Base-by-base conservation (phyloP, 148 eudicot species). In the Rhododendron mucronatum region DNA sequence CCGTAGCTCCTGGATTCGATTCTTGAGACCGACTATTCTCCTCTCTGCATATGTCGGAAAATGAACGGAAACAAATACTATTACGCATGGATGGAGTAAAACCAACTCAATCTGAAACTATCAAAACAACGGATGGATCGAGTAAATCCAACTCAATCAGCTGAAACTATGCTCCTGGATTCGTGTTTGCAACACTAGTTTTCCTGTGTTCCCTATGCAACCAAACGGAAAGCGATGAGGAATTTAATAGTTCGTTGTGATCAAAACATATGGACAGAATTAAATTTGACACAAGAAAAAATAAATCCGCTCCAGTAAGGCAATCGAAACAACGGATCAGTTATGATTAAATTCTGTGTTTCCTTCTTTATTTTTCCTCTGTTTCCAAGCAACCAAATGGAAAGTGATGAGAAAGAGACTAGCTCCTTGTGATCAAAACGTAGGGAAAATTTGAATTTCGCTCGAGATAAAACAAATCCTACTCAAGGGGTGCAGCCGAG, bases 21-120 rank as follows among this genome's bases (percentile, higher is more conserved):
- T 92, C 88, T 90, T 94, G 86, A 90, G 91, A 73, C 87, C 88
- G 78, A 87, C 87, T 30, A 94, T 89, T 90, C 94, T 90, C 86
- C 91, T 85, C 89, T 95, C 97, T 94, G 86, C 90, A 59, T 75
- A 84, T 35, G 16, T 50, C 23, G 35, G 79, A 84, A 80, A 9
- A 33, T 6, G 35, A 0, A 53, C 2, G 1, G 37, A 67, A 50
- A 47, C 23, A 51, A 61, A 48, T 47, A 84, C 16, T 55, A n/a
- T 21, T 74, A 37, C 55, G 16, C 7, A 48, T 2, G 15, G 30
- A 61, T 9, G 4, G 0, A 23, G 2, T 28, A 35, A 41, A 44
- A 23, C 59, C 18, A 78, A 75, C 26, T 75, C 23, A 39, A 73
- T 1, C 13, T 15, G 79, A 37, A 9, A 23, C 44, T n/a, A 30